Evolutionary conservation across 352 stramenopile species (phyloP).

Genomic region (Phytopythium kandeliae): DNA sequence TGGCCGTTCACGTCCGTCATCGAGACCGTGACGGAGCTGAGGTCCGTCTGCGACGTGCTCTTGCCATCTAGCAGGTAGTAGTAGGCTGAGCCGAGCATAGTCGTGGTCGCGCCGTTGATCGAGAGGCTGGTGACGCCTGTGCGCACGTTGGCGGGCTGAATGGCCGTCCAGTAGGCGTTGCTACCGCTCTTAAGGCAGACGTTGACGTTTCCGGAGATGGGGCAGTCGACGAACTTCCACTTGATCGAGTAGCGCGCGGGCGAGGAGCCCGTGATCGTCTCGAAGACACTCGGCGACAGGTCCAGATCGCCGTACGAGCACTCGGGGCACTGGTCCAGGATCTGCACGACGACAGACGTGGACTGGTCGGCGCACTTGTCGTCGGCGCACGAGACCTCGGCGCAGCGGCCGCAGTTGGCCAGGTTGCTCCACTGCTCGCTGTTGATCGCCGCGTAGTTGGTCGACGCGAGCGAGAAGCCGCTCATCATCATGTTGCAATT

Average conservation of each 20-base stretch:
- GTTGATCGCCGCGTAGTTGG: conserved; percentile 60
- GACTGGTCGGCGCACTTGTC: conserved; percentile 22
- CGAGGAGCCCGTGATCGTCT: conserved; percentile 30
- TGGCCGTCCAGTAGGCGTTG: conserved; percentile 39
- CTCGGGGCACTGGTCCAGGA: conserved; percentile 57
- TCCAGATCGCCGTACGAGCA: conserved; percentile 50
- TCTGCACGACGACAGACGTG: conserved; percentile 37
- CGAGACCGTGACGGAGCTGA: conserved; percentile 26
- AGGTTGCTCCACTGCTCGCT: conserved; percentile 40
- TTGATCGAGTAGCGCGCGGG: conserved; percentile 32
- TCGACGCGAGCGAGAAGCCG: conserved; percentile 19
- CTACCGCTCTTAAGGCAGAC: conserved; percentile 49
- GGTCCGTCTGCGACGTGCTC: conserved; percentile 19
- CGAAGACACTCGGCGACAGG: conserved; percentile 39
- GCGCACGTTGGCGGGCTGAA: conserved; percentile 37
- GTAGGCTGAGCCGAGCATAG: conserved; percentile 50
- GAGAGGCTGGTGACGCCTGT: conserved; percentile 29
- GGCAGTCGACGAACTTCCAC: conserved; percentile 52
- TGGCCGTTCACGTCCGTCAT: conserved; percentile 40
- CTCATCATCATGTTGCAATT: conserved; percentile 49
- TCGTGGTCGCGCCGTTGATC: conserved; percentile 47
- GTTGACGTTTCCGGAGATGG: conserved; percentile 38
- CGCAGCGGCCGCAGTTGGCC: conserved; percentile 46
- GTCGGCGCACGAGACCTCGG: conserved; percentile 40
- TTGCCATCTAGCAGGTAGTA: conserved; percentile 52